A percentile compares a stretch with the other conserved stretches of the same genome.
phyloP scores from a whole-genome alignment of 192 early-diverging fungal genomes.

The Coemansia sp. region DNA sequence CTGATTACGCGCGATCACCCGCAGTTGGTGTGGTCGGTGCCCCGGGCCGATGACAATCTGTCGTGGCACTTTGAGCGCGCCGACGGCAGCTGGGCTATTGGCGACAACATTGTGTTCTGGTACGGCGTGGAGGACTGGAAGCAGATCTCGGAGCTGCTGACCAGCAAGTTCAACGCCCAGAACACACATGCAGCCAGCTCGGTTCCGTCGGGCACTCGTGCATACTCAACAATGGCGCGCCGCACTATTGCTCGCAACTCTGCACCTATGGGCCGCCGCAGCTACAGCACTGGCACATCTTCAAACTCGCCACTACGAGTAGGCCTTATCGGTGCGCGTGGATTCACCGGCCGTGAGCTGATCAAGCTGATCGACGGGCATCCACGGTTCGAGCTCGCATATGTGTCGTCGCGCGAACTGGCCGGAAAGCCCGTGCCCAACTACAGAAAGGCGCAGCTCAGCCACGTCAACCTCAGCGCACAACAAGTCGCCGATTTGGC shows the following conservation, averaged over 20 bases:
- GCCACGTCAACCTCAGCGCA: slow-evolving; percentile 81
- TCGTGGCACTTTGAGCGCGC: slow-evolving; percentile 97
- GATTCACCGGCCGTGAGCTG: slow-evolving; percentile 94
- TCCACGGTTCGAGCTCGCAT: slow-evolving; percentile 79
- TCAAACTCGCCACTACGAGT: slow-evolving; percentile 52
- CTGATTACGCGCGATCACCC: slow-evolving; percentile 82
- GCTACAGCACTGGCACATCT: slow-evolving; percentile 59
- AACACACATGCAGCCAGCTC: neutral
- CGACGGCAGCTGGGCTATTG: slow-evolving; percentile 71
- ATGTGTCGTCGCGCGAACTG: slow-evolving; percentile 93
- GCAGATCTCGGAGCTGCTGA: slow-evolving; percentile 70
- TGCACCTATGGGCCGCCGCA: slow-evolving; percentile 52
- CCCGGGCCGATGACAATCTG: slow-evolving; percentile 72
- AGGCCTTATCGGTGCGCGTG: slow-evolving; percentile 96
- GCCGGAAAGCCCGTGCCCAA: slow-evolving; percentile 78
- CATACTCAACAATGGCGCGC: slow-evolving; percentile 59
- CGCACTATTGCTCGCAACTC: slow-evolving; percentile 5
- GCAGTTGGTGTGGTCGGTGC: slow-evolving; percentile 79
- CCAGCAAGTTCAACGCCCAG: slow-evolving; percentile 9
- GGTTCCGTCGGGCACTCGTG: slow-evolving; percentile 49
- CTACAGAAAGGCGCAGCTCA: slow-evolving; percentile 64
- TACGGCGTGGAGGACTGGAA: slow-evolving; percentile 85
- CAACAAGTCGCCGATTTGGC: slow-evolving; percentile 63
- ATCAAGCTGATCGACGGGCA: slow-evolving; percentile 88
- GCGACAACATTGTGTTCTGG: slow-evolving; percentile 86